Base-by-base conservation (phyloP, 2,329 filamentous ascomycete genomes). In the Hymenoscyphus fraxineus region DNA sequence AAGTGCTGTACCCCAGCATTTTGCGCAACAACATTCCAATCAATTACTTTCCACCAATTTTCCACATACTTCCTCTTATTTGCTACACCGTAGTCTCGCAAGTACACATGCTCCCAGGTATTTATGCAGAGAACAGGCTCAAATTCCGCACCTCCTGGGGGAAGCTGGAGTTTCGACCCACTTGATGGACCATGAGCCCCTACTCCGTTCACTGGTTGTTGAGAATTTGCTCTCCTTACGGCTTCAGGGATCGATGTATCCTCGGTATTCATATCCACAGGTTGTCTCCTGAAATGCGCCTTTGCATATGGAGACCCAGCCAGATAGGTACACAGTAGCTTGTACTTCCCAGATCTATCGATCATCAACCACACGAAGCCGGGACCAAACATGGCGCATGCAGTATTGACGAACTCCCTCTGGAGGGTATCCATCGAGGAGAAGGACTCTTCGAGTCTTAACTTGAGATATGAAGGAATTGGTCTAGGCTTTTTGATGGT, bases 321-420 rank as follows among this genome's bases (percentile, higher is more conserved):
- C 66, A 93, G 86, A 81, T 98, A 99, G 64, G 95, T 99, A 72
- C 87, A 84, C 65, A 99, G 83, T 74, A 99, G 85, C 73, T 88
- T 87, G 79, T 82, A 83, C 39, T 80, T 77, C 22, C 66, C 66
- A 31, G 64, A 76, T 75, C 79, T 78, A 54, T 66, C 65, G 71
- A 81, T 81, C 73, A 97, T 91, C 67, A 99, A 88, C 95, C 95
- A 99, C 75, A 98, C 90, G 79, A 96, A 98, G 69, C 95, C 95
- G 0, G 94, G 93, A 62, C 94, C 95, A 80, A 99, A 98, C 93
- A 98, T 97, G 80, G 88, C 85, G 70, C 86, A 83, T 65, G 94
- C 94, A 51, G 90, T 96, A 69, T 88, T 81, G 74, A 95, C 78
- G 78, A 99, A 88, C 76, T 95, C 91, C 71, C 83, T 83, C 75